Evolutionary conservation across 1,284 basidiomycete genomes (phyloP), one percentile per base, ranked within the genome.

Genomic region (Malassezia arunalokei): DNA sequence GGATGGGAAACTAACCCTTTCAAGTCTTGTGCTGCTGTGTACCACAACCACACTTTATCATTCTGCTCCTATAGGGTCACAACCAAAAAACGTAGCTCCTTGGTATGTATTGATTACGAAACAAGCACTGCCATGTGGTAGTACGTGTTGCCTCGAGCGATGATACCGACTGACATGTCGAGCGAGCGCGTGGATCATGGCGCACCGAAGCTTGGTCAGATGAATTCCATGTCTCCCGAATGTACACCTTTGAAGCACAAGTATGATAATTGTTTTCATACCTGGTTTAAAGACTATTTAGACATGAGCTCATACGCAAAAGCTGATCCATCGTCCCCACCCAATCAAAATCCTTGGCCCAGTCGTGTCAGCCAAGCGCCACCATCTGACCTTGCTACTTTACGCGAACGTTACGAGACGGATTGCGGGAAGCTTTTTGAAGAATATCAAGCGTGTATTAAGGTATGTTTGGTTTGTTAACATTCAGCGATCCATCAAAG

Each of bases 261-360:
- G 55, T 95, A 94, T 73, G 90, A 95, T 74, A 76, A 83, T 0
- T 95, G 91, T 77, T 95, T 95, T 77, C 92, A 94, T 70, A 81
- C 83, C 6, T 95, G 90, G 91, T 90, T 95, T 67, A 87, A 90
- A 71, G 86, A 86, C 20, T 95, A 94, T 71, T 81, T 95, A 31
- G 57, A 45, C 6, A 50, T 33, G 3, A 40, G 29, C 38, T 35
- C 39, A 33, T 37, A 77, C 7, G 6, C 29, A 9, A n/a, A 33
- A 1, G 35, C 1, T 7, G 35, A 17, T 2, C 20, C 20, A 24
- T 24, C 20, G 2, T 24, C 20, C 20, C 20, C 20, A 24, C 20
- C 20, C 20, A 24, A 24, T 2, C 7, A 14, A 24, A 8, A 39
- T n/a, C 12, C 74, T 51, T 69, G 76, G 54, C 84, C 82, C 73